Evolutionary conservation across 805 yeast species (phyloP).

Genomic region (Myxozyma geophila): DNA sequence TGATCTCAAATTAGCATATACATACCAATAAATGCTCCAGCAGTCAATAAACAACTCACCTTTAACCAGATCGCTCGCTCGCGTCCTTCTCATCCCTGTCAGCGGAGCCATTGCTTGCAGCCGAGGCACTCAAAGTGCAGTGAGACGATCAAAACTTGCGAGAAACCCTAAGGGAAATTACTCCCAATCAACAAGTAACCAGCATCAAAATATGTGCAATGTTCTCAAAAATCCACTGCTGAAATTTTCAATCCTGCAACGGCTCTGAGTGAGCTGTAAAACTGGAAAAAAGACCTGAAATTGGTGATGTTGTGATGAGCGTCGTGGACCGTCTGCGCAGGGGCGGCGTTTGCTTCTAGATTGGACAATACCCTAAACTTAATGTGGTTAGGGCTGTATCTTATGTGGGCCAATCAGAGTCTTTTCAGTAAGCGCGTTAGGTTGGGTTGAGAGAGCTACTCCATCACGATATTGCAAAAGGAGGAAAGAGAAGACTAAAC

Average conservation of each 20-base stretch:
- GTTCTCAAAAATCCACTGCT: neutral
- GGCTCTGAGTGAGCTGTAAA: constrained; percentile 6
- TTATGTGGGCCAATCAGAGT: constrained; percentile 10
- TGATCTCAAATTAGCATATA: neutral
- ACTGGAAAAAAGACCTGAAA: neutral
- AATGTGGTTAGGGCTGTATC: neutral
- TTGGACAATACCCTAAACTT: constrained; percentile 4
- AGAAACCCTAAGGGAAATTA: neutral
- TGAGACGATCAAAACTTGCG: constrained; percentile 2
- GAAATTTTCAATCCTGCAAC: constrained; percentile 11
- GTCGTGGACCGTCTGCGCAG: constrained; percentile 12
- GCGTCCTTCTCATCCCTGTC: constrained; percentile 21
- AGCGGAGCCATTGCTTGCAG: constrained; percentile 28
- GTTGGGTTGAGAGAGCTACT: neutral
- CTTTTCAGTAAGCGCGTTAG: constrained; percentile 4
- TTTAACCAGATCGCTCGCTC: neutral
- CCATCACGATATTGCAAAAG: neutral
- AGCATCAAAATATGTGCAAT: constrained; percentile 22
- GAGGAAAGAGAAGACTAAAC: neutral
- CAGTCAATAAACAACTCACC: neutral
- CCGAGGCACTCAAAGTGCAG: neutral
- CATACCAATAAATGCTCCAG: neutral
- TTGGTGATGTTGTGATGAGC: constrained; percentile 11
- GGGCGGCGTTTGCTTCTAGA: constrained; percentile 1
- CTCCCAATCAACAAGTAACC: constrained; percentile 6